Percentiles rank a stretch among this genome's conserved stretches.
These are phyloP conservation scores for Moricandia moricandioides DNA, from an alignment of 345 rosid genomes.

Conservation along the genomic window DNA sequence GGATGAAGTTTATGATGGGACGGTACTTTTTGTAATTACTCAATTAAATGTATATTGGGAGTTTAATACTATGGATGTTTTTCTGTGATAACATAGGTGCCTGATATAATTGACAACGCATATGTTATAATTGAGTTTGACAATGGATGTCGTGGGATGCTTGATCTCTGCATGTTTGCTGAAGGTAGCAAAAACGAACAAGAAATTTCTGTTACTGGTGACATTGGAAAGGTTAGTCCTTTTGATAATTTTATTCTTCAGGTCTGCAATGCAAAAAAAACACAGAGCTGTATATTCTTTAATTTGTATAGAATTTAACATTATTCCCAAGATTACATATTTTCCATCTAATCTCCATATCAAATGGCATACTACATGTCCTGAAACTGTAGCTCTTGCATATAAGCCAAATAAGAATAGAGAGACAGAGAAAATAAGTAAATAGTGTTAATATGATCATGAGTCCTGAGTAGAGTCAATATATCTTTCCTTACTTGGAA, in stretches of 20 bases:
- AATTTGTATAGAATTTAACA: not conserved
- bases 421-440: not conserved
- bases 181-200: constrained; percentile 97
- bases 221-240: constrained; percentile 61
- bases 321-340: not conserved
- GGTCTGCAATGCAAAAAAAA: too few relatives aligned
- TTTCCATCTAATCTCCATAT: not conserved
- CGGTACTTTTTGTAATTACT: constrained; percentile 45
- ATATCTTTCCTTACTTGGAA: not conserved
- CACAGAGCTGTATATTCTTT: too few relatives aligned
- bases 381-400: not conserved
- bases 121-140: constrained; percentile 85
- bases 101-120: constrained; percentile 88
- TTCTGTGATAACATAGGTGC: constrained; percentile 49
- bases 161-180: constrained; percentile 97
- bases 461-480: constrained; percentile 6
- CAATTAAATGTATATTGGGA: not conserved
- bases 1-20: constrained; percentile 86
- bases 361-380: not conserved
- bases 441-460: not conserved
- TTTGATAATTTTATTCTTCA: not conserved
- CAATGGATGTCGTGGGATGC: constrained; percentile 88
- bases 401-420: constrained; percentile 12
- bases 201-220: constrained; percentile 80
- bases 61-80: not conserved